phyloP scores from a whole-genome alignment of 2,329 filamentous ascomycete genomes.

The Colletotrichum gigasporum region DNA sequence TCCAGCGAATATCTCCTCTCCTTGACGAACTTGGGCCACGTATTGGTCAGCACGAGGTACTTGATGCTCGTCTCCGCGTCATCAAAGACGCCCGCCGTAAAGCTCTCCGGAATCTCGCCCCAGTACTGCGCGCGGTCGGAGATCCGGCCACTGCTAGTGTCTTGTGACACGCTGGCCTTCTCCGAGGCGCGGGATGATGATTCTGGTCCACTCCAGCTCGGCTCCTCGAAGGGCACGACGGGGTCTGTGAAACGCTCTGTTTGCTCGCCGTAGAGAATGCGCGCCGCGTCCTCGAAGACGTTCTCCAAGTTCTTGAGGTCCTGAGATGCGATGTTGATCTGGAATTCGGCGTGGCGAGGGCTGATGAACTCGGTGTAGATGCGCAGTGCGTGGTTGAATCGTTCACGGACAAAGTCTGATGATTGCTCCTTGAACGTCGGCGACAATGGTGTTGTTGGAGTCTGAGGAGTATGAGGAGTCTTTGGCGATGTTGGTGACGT shows the following conservation, averaged over 20 bases:
- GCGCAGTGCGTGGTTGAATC: constrained; percentile 66
- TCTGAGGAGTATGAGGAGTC: too few species aligned
- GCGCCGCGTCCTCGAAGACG: constrained; percentile 65
- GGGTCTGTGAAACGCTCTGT: constrained; percentile 45
- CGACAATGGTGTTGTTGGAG: too few species aligned
- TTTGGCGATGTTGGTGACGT: constrained; percentile 7
- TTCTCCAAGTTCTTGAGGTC: constrained; percentile 63
- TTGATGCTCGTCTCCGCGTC: constrained; percentile 64
- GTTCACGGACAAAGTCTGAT: constrained; percentile 52
- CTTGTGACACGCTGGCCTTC: background rate
- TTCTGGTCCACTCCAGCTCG: background rate
- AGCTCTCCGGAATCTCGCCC: constrained; percentile 48
- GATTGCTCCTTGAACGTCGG: constrained; percentile 29
- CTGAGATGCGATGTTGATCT: constrained; percentile 70
- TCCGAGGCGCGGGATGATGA: constrained; percentile 3
- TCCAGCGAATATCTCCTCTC: constrained; percentile 28
- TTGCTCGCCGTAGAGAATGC: constrained; percentile 52
- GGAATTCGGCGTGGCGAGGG: constrained; percentile 69
- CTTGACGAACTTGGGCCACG: constrained; percentile 41
- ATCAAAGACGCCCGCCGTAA: constrained; percentile 61
- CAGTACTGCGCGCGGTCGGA: constrained; percentile 19
- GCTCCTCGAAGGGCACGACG: constrained; percentile 53
- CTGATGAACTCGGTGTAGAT: constrained; percentile 72
- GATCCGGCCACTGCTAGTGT: background rate
- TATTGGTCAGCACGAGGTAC: constrained; percentile 53